These are phyloP conservation scores for Aspergillus terreus DNA, from an alignment of 2,329 filamentous ascomycete genomes.

Conservation along the genomic window DNA sequence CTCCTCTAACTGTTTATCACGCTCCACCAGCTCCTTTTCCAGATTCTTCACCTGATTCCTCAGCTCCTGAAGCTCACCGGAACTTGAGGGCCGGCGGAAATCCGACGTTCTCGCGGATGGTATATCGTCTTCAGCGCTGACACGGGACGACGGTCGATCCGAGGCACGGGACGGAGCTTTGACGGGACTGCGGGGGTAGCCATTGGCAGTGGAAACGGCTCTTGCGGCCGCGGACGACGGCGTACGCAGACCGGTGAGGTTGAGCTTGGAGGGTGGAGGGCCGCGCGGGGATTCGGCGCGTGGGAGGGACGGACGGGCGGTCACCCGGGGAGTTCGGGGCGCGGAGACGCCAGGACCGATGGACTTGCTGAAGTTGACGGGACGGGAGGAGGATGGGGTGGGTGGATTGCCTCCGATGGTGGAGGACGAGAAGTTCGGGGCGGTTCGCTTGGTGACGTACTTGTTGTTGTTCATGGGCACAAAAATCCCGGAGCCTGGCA, in stretches of 20 bases:
- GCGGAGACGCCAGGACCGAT: slow-evolving; percentile 69
- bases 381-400: slow-evolving; percentile 57
- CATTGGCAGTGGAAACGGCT: slow-evolving; percentile 28
- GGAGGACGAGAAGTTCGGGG: slow-evolving; percentile 34
- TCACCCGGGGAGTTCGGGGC: slow-evolving; percentile 58
- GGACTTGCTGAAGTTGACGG: slow-evolving; percentile 84
- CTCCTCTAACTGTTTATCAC: slow-evolving; percentile 82
- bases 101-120: slow-evolving; percentile 31
- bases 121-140: slow-evolving; percentile 37
- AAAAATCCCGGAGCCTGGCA: slow-evolving; percentile 86
- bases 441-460: slow-evolving; percentile 54
- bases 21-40: slow-evolving; percentile 71
- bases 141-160: slow-evolving; percentile 36
- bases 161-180: slow-evolving; percentile 36
- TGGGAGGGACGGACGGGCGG: slow-evolving; percentile 67
- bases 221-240: slow-evolving; percentile 46
- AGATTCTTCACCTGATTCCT: slow-evolving; percentile 73
- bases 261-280: slow-evolving; percentile 54
- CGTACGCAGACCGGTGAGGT: slow-evolving; percentile 52
- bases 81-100: slow-evolving; percentile 20
- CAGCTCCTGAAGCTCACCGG: slow-evolving; percentile 36
- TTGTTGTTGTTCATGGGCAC: slow-evolving; percentile 77
- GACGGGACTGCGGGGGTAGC: slow-evolving; percentile 44
- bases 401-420: slow-evolving; percentile 57
- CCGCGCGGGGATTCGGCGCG: slow-evolving; percentile 80